Percentiles rank a stretch among this genome's conserved stretches.
Evolutionary conservation across 2,329 filamentous ascomycete genomes (phyloP).

Genomic region (Scortechinia acanthostroma): DNA sequence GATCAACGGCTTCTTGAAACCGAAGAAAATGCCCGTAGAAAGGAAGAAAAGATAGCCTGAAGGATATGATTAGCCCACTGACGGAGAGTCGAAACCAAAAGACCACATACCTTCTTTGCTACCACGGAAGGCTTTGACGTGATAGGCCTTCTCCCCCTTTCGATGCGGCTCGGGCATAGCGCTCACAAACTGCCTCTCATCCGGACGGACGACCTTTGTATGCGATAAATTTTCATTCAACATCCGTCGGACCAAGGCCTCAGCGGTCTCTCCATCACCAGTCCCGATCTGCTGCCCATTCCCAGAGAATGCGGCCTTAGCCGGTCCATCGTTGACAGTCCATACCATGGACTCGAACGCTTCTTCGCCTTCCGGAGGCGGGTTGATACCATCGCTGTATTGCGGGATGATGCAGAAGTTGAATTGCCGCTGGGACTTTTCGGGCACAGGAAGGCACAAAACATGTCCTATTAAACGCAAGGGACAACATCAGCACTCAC

Average conservation of each 20-base stretch:
- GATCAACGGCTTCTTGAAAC: constrained; percentile 57
- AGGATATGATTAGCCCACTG: not conserved
- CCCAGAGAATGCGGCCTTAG: constrained; percentile 31
- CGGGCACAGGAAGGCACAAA: constrained; percentile 54
- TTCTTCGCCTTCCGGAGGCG: constrained; percentile 26
- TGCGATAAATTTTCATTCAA: constrained; percentile 37
- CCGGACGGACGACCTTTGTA: constrained; percentile 36
- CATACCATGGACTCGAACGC: constrained; percentile 48
- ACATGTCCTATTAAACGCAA: constrained; percentile 36
- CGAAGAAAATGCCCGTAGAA: constrained; percentile 51
- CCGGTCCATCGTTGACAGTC: constrained; percentile 44
- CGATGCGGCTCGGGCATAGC: constrained; percentile 50
- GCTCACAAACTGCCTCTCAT: constrained; percentile 49
- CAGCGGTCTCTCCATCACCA: constrained; percentile 32
- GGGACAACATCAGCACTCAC: not conserved
- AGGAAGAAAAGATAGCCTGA: constrained; percentile 60
- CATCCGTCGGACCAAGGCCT: constrained; percentile 27
- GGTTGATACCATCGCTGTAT: constrained; percentile 36
- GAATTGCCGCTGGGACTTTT: constrained; percentile 55
- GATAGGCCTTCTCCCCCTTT: constrained; percentile 55
- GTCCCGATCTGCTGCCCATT: constrained; percentile 30
- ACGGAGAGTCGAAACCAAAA: constrained; percentile 3
- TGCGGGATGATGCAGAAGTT: constrained; percentile 54
- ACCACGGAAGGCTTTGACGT: constrained; percentile 55
- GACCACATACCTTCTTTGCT: constrained; percentile 50